Percentiles rank a stretch among this genome's conserved stretches.
phyloP scores from a whole-genome alignment of 192 early-diverging fungal species.

The Chytriomyces sp. region DNA sequence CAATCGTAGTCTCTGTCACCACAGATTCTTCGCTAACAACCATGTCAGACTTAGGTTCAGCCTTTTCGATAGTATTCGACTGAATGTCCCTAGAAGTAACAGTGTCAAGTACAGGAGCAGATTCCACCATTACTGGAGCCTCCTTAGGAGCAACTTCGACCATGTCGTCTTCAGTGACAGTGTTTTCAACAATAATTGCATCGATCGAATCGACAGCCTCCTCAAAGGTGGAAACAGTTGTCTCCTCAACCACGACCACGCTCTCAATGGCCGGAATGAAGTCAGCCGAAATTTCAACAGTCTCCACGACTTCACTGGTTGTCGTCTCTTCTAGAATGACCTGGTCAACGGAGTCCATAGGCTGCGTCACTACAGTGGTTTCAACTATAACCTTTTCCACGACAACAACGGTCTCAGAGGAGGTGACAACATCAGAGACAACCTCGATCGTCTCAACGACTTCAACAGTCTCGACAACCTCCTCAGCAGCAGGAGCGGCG shows the following conservation, averaged over 20 bases:
- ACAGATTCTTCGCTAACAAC: conserved; percentile 16
- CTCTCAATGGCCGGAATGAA: background rate
- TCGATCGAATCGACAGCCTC: too few species aligned
- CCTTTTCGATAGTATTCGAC: too few species aligned
- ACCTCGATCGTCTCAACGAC: background rate
- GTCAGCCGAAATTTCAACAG: background rate
- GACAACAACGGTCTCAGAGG: background rate
- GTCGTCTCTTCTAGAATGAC: too few species aligned
- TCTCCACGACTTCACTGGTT: background rate
- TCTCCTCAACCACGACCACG: background rate
- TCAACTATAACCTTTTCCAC: background rate
- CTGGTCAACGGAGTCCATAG: too few species aligned
- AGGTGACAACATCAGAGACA: background rate
- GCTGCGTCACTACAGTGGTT: too few species aligned
- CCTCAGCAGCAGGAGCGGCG: background rate
- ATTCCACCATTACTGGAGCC: background rate
- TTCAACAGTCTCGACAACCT: background rate
- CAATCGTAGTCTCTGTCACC: background rate
- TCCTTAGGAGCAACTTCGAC: conserved; percentile 5
- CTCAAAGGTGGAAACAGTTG: too few species aligned
- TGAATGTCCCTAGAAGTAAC: background rate
- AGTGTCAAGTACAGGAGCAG: background rate
- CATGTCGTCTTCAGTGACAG: background rate
- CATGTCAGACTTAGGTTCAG: background rate
- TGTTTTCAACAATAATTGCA: background rate